Evolutionary conservation across 306 rosid species (phyloP).

Genomic region (peach (Prunus persica)): Prunus_persica_NCBIv2 NC_034009.1:24677001-24677500

Average conservation of each 20-base stretch:
- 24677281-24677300: slow-evolving; percentile 32
- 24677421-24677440: slow-evolving; percentile 51
- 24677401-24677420: slow-evolving; percentile 49
- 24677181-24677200: not conserved
- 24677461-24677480: slow-evolving; percentile 58
- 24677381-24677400: slow-evolving; percentile 51
- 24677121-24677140: not conserved
- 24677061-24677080: not conserved
- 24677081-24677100: not conserved
- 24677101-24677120: not conserved
- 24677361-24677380: slow-evolving; percentile 41
- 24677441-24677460: slow-evolving; percentile 46
- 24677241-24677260: slow-evolving; percentile 43
- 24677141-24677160: not conserved
- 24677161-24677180: not conserved
- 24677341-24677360: slow-evolving; percentile 50
- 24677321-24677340: slow-evolving; percentile 74
- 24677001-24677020: not conserved
- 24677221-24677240: slow-evolving; percentile 36
- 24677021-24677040: not conserved
- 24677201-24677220: not conserved
- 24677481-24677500: slow-evolving; percentile 52
- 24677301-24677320: slow-evolving; percentile 42
- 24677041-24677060: not conserved
- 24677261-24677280: slow-evolving; percentile 42